phyloP scores from a whole-genome alignment of 768 basidiomycete genomes.

The Tulasnella sp. region DNA sequence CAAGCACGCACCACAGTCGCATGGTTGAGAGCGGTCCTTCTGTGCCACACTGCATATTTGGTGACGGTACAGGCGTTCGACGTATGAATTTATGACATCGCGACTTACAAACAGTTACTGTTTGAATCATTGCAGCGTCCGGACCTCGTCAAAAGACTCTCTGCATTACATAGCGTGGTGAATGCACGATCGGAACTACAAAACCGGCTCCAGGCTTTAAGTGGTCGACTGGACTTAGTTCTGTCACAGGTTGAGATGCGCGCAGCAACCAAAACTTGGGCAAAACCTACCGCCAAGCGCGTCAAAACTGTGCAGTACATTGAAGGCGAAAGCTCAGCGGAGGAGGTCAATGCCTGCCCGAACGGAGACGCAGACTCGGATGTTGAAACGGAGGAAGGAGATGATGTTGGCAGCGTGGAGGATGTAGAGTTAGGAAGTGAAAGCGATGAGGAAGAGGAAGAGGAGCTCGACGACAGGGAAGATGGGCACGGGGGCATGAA shows the following conservation, averaged over 20 bases:
- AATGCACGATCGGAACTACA: conserved; percentile 71
- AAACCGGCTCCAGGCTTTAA: conserved; percentile 72
- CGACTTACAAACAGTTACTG: neutral
- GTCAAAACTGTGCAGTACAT: conserved; percentile 29
- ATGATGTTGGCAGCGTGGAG: conserved; percentile 61
- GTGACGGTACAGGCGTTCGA: conserved; percentile 60
- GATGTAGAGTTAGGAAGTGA: conserved; percentile 24
- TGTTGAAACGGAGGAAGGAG: conserved; percentile 48
- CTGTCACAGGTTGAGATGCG: conserved; percentile 88
- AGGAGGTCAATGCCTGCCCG: conserved; percentile 53
- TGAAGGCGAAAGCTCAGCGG: conserved; percentile 15
- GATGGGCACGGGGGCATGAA: conserved; percentile 43
- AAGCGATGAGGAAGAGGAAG: conserved; percentile 20
- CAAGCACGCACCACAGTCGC: conserved; percentile 54
- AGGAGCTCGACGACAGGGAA: conserved; percentile 22
- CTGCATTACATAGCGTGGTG: conserved; percentile 72
- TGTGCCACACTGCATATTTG: conserved; percentile 79
- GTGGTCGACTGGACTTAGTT: conserved; percentile 86
- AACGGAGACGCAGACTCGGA: conserved; percentile 44
- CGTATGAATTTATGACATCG: neutral
- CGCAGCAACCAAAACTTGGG: conserved; percentile 50
- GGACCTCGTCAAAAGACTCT: conserved; percentile 76
- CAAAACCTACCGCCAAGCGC: conserved; percentile 29
- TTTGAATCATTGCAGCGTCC: conserved; percentile 53
- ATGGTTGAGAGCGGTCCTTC: conserved; percentile 75